Percentiles rank a stretch among this genome's conserved stretches.
Conservation (phyloP, 139 green algal species). For the Coccomyxa sp. region DNA sequence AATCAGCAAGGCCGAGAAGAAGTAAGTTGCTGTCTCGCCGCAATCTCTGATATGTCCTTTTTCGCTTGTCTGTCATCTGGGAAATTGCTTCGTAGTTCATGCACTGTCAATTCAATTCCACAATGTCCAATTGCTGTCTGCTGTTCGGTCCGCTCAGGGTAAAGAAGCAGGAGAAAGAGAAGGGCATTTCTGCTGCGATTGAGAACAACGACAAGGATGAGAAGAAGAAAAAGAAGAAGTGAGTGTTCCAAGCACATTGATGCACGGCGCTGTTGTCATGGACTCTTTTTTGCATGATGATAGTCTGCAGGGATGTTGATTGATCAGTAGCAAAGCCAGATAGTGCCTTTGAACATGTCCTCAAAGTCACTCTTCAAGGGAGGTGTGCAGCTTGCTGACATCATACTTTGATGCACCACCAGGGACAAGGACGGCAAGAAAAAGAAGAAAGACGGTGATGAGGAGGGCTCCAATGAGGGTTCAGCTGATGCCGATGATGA, state of each 20-base stretch:
- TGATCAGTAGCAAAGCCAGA: neutral
- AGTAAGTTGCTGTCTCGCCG: constrained; percentile 36
- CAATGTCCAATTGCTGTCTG: neutral
- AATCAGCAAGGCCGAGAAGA: constrained; percentile 86
- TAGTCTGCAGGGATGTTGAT: neutral
- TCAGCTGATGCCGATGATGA: constrained; percentile 5
- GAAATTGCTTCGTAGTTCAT: too few species aligned
- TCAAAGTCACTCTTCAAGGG: too few species aligned
- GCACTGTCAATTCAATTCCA: too few species aligned
- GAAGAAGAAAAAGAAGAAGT: constrained; percentile 61
- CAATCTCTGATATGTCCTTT: too few species aligned
- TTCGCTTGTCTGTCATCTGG: too few species aligned
- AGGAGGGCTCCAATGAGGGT: constrained; percentile 34
- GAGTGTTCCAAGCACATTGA: neutral
- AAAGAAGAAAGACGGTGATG: constrained; percentile 40
- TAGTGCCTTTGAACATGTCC: neutral
- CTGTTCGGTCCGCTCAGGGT: neutral
- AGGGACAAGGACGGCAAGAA: constrained; percentile 12
- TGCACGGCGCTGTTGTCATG: too few species aligned
- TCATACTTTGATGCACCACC: neutral
- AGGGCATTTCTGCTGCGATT: constrained; percentile 41
- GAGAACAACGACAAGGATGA: constrained; percentile 80
- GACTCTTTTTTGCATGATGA: too few species aligned
- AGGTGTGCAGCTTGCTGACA: neutral
- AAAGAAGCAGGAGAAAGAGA: neutral